A percentile compares a stretch with the other conserved stretches of the same genome.
phyloP scores from a whole-genome alignment of 306 rosid species.

The Cicer yamashitae region DNA sequence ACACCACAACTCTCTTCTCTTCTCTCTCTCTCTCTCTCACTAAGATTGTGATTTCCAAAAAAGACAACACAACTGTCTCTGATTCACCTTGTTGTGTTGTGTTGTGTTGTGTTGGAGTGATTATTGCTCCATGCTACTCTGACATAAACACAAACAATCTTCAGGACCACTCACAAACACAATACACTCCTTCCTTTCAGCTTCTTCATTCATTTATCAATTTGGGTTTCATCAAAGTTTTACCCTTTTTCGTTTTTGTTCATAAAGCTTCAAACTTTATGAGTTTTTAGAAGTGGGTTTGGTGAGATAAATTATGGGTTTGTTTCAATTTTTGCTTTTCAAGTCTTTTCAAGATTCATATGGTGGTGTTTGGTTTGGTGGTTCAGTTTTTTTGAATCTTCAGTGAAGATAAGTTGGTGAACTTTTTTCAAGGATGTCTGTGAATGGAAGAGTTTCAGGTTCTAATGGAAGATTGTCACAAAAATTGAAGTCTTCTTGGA shows the following conservation, averaged over 20 bases:
- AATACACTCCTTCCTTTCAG: neutral
- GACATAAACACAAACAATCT: constrained; percentile 12
- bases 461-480: constrained; percentile 65
- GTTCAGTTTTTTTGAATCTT: constrained; percentile 54
- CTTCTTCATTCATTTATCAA: constrained; percentile 40
- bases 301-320: constrained; percentile 40
- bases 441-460: constrained; percentile 64
- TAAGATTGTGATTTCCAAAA: constrained; percentile 48
- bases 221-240: constrained; percentile 56
- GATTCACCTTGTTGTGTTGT: constrained; percentile 51
- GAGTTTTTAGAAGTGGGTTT: constrained; percentile 45
- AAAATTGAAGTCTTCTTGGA: constrained; percentile 59
- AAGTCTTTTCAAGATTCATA: constrained; percentile 34
- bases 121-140: constrained; percentile 54
- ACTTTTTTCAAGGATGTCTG: constrained; percentile 64
- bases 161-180: constrained; percentile 51
- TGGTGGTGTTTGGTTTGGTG: constrained; percentile 46
- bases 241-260: constrained; percentile 34
- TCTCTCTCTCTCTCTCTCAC: constrained; percentile 51
- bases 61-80: constrained; percentile 54
- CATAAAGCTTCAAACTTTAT: constrained; percentile 53
- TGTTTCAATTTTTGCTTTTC: constrained; percentile 36
- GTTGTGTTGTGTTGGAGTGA: constrained; percentile 52
- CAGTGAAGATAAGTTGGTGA: constrained; percentile 50
- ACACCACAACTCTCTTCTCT: neutral